These are phyloP conservation scores for Funneliformis geosporum DNA, from an alignment of 192 early-diverging fungal species.

Conservation along the genomic window DNA sequence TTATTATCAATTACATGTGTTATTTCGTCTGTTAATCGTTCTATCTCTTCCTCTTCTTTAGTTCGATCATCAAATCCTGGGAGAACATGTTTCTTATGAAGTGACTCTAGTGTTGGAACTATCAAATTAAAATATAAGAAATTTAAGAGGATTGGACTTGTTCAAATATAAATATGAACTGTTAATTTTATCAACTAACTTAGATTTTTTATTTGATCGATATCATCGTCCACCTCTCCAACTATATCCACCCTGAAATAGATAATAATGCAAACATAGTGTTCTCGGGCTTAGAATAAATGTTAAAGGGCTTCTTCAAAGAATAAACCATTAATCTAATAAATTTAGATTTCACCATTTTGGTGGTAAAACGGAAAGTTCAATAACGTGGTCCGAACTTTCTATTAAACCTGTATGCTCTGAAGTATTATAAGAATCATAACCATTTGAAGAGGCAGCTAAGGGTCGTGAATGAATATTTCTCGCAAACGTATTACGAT, in stretches of 20 bases:
- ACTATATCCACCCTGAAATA: conserved; percentile 81
- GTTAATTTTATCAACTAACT: conserved; percentile 38
- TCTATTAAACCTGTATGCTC: conserved; percentile 64
- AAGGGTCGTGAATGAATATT: conserved; percentile 53
- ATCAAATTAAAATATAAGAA: conserved; percentile 24
- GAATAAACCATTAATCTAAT: neutral
- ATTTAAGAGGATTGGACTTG: neutral
- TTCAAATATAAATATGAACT: conserved; percentile 12
- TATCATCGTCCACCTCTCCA: conserved; percentile 77
- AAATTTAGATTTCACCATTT: conserved; percentile 65
- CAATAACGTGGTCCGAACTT: conserved; percentile 81
- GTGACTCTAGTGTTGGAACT: conserved; percentile 71
- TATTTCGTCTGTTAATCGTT: conserved; percentile 79
- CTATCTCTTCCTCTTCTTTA: conserved; percentile 78
- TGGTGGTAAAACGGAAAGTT: conserved; percentile 86
- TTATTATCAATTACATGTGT: conserved; percentile 64
- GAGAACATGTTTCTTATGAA: conserved; percentile 87
- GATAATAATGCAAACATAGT: neutral
- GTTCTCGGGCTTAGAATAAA: neutral
- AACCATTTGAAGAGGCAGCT: conserved; percentile 36
- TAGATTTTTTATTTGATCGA: conserved; percentile 67
- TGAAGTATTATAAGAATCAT: conserved; percentile 38
- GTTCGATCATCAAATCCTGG: conserved; percentile 93
- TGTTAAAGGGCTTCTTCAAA: neutral
- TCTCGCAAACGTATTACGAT: conserved; percentile 82